These are phyloP conservation scores for Phlebiopsis gigantea DNA, from an alignment of 768 basidiomycete species.

Conservation along the genomic window DNA sequence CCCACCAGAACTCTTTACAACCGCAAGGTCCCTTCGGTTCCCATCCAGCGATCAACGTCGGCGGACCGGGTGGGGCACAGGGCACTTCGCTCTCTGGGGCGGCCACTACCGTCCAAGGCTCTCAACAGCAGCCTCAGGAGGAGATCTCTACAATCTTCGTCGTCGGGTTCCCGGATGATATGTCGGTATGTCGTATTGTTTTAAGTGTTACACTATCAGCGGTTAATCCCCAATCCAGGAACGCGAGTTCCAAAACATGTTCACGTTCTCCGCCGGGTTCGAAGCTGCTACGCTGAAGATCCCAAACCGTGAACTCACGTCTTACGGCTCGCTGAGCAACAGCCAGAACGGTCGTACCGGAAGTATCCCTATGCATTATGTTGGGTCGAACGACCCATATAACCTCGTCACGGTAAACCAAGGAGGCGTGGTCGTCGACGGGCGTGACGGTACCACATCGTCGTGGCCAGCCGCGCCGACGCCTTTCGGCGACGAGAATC, in stretches of 20 bases:
- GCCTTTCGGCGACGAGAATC: slow-evolving; percentile 31
- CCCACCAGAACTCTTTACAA: slow-evolving; percentile 33
- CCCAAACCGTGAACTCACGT: slow-evolving; percentile 85
- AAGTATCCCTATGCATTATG: slow-evolving; percentile 21
- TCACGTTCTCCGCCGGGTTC: slow-evolving; percentile 92
- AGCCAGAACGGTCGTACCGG: slow-evolving; percentile 16
- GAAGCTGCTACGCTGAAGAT: slow-evolving; percentile 98
- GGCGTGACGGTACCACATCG: slow-evolving; percentile 63
- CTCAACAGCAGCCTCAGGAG: slow-evolving; percentile 41
- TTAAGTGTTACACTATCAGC: neutral
- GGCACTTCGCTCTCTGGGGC: neutral
- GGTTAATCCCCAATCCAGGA: slow-evolving; percentile 48
- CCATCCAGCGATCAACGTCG: slow-evolving; percentile 42
- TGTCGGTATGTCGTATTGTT: too few species aligned
- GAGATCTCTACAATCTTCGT: slow-evolving; percentile 98
- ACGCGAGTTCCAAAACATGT: slow-evolving; percentile 99
- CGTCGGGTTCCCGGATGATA: slow-evolving; percentile 98
- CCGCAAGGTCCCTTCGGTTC: slow-evolving; percentile 77
- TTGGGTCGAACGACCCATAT: slow-evolving; percentile 73
- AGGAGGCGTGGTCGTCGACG: slow-evolving; percentile 78
- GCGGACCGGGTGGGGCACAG: slow-evolving; percentile 15
- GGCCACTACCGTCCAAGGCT: slow-evolving; percentile 17
- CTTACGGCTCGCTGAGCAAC: slow-evolving; percentile 47
- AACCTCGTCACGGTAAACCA: slow-evolving; percentile 80
- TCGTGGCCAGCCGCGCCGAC: slow-evolving; percentile 49